phyloP scores from a whole-genome alignment of 108 stramenopile species.

The Skeletonema marinoi region DNA sequence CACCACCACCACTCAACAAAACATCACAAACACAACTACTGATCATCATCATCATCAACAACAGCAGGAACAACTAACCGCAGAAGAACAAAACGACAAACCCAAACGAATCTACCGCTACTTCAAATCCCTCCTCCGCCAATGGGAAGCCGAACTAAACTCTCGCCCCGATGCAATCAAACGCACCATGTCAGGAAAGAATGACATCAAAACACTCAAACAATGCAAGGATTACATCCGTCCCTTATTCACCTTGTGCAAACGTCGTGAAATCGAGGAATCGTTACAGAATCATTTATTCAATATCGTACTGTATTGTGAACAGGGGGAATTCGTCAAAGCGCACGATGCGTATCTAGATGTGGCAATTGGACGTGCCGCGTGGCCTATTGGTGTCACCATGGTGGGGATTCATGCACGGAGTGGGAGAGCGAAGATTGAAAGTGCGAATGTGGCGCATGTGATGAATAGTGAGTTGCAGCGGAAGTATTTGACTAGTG shows the following conservation, averaged over 20 bases:
- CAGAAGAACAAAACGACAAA: constrained; percentile 55
- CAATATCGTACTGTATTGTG: constrained; percentile 86
- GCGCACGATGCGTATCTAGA: constrained; percentile 95
- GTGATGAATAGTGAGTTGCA: constrained; percentile 94
- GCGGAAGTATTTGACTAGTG: constrained; percentile 96
- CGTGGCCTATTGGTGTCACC: constrained; percentile 99
- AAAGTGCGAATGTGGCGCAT: constrained; percentile 94
- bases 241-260: constrained; percentile 86
- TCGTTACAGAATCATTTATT: constrained; percentile 62
- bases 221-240: constrained; percentile 98
- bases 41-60: neutral
- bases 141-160: constrained; percentile 89
- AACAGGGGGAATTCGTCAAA: constrained; percentile 92
- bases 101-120: constrained; percentile 78
- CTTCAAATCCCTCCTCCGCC: constrained; percentile 81
- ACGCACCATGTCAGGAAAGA: constrained; percentile 69
- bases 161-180: constrained; percentile 65
- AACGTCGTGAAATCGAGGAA: constrained; percentile 59
- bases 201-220: constrained; percentile 91
- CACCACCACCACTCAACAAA: neutral
- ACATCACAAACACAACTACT: neutral
- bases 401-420: constrained; percentile 99
- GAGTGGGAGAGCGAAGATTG: constrained; percentile 92
- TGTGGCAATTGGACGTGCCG: constrained; percentile 94
- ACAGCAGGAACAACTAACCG: constrained; percentile 3